Evolutionary conservation across 2,329 filamentous ascomycete species (phyloP).

Genomic region (Monosporascus ibericus): DNA sequence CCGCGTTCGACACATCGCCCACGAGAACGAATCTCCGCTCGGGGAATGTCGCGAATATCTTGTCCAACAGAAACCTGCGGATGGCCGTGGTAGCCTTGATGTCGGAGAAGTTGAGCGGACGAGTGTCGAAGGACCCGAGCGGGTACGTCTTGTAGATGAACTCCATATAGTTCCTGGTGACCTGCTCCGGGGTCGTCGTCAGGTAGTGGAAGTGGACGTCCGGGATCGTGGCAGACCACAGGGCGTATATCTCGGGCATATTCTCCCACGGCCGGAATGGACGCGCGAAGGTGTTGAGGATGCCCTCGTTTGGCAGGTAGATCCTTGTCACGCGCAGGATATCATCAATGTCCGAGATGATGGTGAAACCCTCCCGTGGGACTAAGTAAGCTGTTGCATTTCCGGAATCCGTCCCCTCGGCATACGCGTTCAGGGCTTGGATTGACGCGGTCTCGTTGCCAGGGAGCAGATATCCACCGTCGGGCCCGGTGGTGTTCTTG

Average conservation of each 20-base stretch:
- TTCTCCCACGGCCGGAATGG: conserved; percentile 68
- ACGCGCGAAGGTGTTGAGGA: conserved; percentile 70
- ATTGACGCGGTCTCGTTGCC: conserved; percentile 60
- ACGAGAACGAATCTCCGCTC: conserved; percentile 69
- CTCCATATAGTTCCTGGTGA: conserved; percentile 72
- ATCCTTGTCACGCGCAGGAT: conserved; percentile 78
- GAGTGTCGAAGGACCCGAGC: conserved; percentile 69
- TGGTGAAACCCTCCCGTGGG: conserved; percentile 61
- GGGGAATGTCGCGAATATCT: conserved; percentile 70
- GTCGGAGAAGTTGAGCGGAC: conserved; percentile 75
- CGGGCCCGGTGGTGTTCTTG: conserved; percentile 46
- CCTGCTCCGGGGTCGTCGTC: conserved; percentile 73
- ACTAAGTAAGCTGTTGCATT: conserved; percentile 75
- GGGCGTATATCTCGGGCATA: conserved; percentile 73
- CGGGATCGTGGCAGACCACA: conserved; percentile 62
- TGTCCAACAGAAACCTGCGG: conserved; percentile 62
- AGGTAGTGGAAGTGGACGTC: conserved; percentile 77
- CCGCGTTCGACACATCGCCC: conserved; percentile 70
- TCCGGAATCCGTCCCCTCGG: conserved; percentile 57
- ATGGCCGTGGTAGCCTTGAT: conserved; percentile 65
- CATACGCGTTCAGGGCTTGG: conserved; percentile 63
- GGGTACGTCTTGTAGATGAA: conserved; percentile 77
- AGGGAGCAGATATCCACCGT: conserved; percentile 43
- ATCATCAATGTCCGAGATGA: conserved; percentile 75
- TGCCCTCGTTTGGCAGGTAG: conserved; percentile 66